Evolutionary conservation across 352 stramenopile genomes (phyloP).

Genomic region (Phytophthora pini): DNA sequence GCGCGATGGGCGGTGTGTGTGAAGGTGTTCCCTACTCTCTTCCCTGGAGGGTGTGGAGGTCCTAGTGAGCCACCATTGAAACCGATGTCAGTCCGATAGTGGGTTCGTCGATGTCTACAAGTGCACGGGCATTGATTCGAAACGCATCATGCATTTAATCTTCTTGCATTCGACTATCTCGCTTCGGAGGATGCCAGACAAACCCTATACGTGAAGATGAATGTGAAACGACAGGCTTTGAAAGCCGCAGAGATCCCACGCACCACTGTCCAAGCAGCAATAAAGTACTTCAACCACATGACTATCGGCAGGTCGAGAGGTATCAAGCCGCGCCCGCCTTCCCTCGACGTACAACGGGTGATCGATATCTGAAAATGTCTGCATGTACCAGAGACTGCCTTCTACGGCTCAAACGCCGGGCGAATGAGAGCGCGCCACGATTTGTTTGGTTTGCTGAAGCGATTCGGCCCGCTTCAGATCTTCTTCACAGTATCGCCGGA

Average conservation of each 20-base stretch:
- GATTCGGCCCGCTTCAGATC: background rate
- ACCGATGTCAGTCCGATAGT: constrained; percentile 3
- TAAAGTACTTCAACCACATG: too few species aligned
- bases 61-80: constrained; percentile 18
- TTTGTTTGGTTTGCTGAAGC: constrained; percentile 26
- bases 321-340: too few species aligned
- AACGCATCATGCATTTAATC: too few species aligned
- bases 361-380: too few species aligned
- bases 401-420: constrained; percentile 25
- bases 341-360: too few species aligned
- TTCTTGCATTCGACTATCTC: too few species aligned
- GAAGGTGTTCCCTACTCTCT: constrained; percentile 21
- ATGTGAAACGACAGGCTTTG: background rate
- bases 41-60: constrained; percentile 9
- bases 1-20: constrained; percentile 9
- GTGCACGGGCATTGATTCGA: background rate
- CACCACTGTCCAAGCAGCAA: too few species aligned
- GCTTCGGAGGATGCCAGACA: too few species aligned
- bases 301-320: too few species aligned
- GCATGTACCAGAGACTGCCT: background rate
- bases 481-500: constrained; percentile 41
- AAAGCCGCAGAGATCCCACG: too few species aligned
- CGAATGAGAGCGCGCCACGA: constrained; percentile 19
- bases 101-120: background rate
- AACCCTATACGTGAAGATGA: too few species aligned